Conservation (phyloP, 768 basidiomycete genomes). For the Lactarius pseudohatsudake region DNA sequence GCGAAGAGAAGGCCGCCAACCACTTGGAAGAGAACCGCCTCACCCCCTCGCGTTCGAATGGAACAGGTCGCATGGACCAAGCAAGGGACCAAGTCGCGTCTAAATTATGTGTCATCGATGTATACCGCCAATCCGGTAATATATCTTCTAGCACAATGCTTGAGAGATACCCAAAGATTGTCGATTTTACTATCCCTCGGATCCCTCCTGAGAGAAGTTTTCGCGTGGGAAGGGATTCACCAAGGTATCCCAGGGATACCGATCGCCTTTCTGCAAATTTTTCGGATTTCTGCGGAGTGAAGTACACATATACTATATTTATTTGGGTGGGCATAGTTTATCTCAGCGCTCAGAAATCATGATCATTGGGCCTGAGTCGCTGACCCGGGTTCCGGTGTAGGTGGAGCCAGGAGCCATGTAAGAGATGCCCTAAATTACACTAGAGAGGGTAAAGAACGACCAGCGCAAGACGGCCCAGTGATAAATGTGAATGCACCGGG, state of each 20-base stretch:
- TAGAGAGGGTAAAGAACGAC: too few species aligned
- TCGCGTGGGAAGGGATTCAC: too few species aligned
- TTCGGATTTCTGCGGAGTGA: not conserved
- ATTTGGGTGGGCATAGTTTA: not conserved
- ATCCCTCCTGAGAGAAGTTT: too few species aligned
- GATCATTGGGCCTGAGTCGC: not conserved
- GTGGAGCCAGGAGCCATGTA: too few species aligned
- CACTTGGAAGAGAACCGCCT: not conserved
- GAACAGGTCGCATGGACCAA: not conserved
- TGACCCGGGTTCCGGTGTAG: not conserved
- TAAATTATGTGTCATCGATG: not conserved
- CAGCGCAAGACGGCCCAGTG: not conserved
- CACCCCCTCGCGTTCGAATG: not conserved
- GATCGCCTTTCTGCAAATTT: not conserved
- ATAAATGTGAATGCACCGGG: conserved; percentile 11
- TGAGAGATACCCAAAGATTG: too few species aligned
- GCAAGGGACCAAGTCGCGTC: not conserved
- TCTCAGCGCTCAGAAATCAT: not conserved
- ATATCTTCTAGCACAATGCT: too few species aligned
- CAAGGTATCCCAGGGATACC: too few species aligned
- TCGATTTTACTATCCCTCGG: too few species aligned
- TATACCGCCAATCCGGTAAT: too few species aligned
- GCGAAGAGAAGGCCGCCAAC: not conserved
- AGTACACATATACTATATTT: not conserved
- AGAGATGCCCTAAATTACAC: not conserved